These are phyloP conservation scores for Blastobotrys chiropterorum DNA, from an alignment of 805 yeast species.

Conservation along the genomic window DNA sequence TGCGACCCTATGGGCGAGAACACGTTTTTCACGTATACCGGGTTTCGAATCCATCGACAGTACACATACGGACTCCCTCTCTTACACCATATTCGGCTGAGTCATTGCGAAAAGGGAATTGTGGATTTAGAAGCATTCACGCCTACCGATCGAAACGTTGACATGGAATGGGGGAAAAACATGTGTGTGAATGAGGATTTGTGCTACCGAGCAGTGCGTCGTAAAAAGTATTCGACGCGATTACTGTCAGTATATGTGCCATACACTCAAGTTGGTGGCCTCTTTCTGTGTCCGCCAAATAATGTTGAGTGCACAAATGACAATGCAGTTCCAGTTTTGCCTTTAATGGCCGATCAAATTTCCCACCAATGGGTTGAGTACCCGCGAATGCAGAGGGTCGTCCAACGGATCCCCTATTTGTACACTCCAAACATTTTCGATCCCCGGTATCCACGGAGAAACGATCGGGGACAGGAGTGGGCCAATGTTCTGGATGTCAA, in stretches of 20 bases:
- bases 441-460: conserved; percentile 19
- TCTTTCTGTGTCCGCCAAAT: conserved; percentile 44
- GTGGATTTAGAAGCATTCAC: conserved; percentile 38
- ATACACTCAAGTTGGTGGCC: conserved; percentile 55
- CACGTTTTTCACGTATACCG: conserved; percentile 41
- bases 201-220: conserved; percentile 56
- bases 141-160: conserved; percentile 32
- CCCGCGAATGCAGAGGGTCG: conserved; percentile 20
- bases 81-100: conserved; percentile 40
- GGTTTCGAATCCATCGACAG: conserved; percentile 49
- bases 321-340: conserved; percentile 41
- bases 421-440: conserved; percentile 41
- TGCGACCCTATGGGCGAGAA: conserved; percentile 33
- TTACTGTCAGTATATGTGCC: conserved; percentile 46
- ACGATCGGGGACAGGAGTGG: conserved; percentile 36
- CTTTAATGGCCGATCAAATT: conserved; percentile 54
- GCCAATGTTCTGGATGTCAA: conserved; percentile 40
- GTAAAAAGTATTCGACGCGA: conserved; percentile 47
- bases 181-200: conserved; percentile 12
- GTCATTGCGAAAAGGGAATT: conserved; percentile 48
- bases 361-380: conserved; percentile 40
- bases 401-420: conserved; percentile 52
- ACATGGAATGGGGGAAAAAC: conserved; percentile 41
- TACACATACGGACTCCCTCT: conserved; percentile 39
- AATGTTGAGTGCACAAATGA: conserved; percentile 19